These are phyloP conservation scores for Ophiostoma perfectum DNA, from an alignment of 2,329 filamentous ascomycete genomes.

Conservation along the genomic window DNA sequence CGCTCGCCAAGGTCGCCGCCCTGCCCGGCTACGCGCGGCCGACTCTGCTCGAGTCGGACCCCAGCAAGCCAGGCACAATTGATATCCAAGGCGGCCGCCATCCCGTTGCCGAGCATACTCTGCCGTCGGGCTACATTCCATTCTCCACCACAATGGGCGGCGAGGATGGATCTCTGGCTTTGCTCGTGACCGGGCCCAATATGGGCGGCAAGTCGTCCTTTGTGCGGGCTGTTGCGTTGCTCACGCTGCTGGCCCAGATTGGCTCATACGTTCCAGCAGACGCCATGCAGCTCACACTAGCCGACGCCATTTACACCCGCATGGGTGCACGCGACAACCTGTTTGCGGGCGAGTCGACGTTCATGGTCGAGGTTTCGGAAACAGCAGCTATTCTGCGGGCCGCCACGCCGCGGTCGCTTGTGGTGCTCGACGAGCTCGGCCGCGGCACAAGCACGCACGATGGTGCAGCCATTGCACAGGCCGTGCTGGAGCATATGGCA, in stretches of 20 bases:
- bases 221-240: constrained; percentile 84
- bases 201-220: constrained; percentile 99
- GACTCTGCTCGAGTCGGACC: constrained; percentile 53
- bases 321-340: constrained; percentile 97
- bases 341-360: constrained; percentile 88
- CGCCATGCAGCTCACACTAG: constrained; percentile 67
- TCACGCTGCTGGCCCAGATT: constrained; percentile 89
- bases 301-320: constrained; percentile 89
- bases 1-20: constrained; percentile 73
- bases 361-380: constrained; percentile 96
- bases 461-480: constrained; percentile 89
- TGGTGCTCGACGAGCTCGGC: constrained; percentile 92
- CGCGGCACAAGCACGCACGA: constrained; percentile 93
- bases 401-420: constrained; percentile 75
- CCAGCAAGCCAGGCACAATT: constrained; percentile 45
- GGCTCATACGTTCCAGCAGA: constrained; percentile 88
- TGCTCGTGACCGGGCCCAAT: constrained; percentile 93
- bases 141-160: constrained; percentile 74
- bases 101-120: constrained; percentile 89
- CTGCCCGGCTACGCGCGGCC: constrained; percentile 78
- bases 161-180: constrained; percentile 50
- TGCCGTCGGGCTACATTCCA: constrained; percentile 82
- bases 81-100: constrained; percentile 72
- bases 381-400: constrained; percentile 86
- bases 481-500: constrained; percentile 80